Evolutionary conservation across 192 early-diverging fungal genomes (phyloP).

Genomic region (Podila horticola): DNA sequence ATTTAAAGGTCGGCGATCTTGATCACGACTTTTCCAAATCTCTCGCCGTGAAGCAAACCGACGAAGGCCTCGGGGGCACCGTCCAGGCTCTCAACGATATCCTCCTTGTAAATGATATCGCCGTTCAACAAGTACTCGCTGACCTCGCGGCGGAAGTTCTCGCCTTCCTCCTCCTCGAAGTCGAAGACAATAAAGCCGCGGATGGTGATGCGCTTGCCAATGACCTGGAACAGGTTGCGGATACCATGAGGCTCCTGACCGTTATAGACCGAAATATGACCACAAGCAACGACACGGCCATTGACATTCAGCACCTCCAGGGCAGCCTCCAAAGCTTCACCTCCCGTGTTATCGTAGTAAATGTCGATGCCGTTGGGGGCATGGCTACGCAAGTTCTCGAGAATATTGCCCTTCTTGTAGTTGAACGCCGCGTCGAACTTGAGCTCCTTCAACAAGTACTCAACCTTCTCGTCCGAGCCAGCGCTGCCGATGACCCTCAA

Average conservation of each 20-base stretch:
- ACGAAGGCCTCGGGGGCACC: slow-evolving; percentile 48
- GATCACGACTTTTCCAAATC: slow-evolving; percentile 71
- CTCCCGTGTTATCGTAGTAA: slow-evolving; percentile 85
- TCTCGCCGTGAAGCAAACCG: slow-evolving; percentile 54
- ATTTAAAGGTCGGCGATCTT: slow-evolving; percentile 58
- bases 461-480: slow-evolving; percentile 84
- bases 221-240: slow-evolving; percentile 62
- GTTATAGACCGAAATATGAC: slow-evolving; percentile 78
- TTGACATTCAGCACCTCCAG: slow-evolving; percentile 66
- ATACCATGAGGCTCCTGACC: slow-evolving; percentile 57
- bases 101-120: slow-evolving; percentile 68
- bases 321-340: slow-evolving; percentile 77
- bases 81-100: slow-evolving; percentile 72
- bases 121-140: slow-evolving; percentile 64
- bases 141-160: slow-evolving; percentile 70
- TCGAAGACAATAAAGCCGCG: slow-evolving; percentile 66
- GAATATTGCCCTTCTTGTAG: slow-evolving; percentile 87
- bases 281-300: slow-evolving; percentile 72
- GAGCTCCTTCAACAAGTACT: slow-evolving; percentile 67
- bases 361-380: slow-evolving; percentile 83
- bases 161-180: slow-evolving; percentile 50
- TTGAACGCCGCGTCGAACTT: slow-evolving; percentile 89
- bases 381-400: slow-evolving; percentile 57
- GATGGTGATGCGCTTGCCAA: slow-evolving; percentile 62
- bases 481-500: slow-evolving; percentile 83